Conservation (phyloP, 2,329 filamentous ascomycete species). For the Venturiaceae sp. region DNA sequence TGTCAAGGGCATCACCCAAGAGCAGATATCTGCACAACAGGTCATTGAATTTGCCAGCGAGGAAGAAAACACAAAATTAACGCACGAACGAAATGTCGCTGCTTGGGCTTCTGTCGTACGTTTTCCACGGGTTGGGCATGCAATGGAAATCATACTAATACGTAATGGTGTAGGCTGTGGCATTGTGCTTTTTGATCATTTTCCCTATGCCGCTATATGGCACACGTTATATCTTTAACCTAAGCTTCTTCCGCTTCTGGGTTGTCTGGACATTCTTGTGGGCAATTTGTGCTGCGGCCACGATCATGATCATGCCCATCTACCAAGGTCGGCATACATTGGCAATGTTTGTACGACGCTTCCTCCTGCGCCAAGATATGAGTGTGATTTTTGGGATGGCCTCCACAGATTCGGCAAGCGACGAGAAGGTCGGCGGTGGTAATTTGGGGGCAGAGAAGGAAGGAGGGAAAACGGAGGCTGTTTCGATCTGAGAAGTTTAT, state of each 20-base stretch:
- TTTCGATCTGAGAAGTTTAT: neutral
- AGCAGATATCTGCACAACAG: constrained; percentile 3
- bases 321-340: constrained; percentile 1
- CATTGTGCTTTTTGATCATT: neutral
- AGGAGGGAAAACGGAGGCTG: neutral
- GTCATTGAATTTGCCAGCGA: neutral
- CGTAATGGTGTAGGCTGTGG: neutral
- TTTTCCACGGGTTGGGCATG: neutral
- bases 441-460: neutral
- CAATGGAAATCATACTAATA: neutral
- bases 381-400: neutral
- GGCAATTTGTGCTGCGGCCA: neutral
- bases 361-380: neutral
- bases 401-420: neutral
- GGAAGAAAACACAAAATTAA: neutral
- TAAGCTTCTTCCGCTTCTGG: constrained; percentile 4
- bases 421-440: neutral
- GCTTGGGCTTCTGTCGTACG: neutral
- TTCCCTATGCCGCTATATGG: constrained; percentile 7
- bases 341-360: neutral
- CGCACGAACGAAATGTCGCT: neutral
- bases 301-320: neutral
- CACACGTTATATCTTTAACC: constrained; percentile 3
- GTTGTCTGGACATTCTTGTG: constrained; percentile 1
- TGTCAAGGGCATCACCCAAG: constrained; percentile 4